phyloP scores from a whole-genome alignment of 257 asterid species.

The Solanum sparsipilum region DNA sequence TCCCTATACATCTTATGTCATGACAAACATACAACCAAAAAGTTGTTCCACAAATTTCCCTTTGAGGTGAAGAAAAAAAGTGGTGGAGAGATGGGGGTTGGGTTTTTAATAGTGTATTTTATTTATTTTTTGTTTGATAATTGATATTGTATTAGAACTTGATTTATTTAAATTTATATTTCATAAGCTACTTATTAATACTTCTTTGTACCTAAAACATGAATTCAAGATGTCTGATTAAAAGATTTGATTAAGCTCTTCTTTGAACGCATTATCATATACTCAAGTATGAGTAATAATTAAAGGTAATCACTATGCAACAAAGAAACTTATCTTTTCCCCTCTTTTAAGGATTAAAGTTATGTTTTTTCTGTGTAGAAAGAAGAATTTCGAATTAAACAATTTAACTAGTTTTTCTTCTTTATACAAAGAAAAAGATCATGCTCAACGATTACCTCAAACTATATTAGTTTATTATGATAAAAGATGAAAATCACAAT shows the following conservation, averaged over 20 bases:
- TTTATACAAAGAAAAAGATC: not conserved
- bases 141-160: not conserved
- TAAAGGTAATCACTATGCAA: not conserved
- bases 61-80: not conserved
- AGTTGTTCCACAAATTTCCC: constrained; percentile 3
- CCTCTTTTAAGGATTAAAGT: not conserved
- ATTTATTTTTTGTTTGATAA: not conserved
- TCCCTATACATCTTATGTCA: constrained; percentile 58
- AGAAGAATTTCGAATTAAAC: not conserved
- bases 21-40: constrained; percentile 37
- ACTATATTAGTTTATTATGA: not conserved
- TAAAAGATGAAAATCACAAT: not conserved
- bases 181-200: not conserved
- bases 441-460: not conserved
- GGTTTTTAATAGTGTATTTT: not conserved
- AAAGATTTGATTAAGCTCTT: not conserved
- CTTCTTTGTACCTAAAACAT: not conserved
- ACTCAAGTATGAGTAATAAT: not conserved
- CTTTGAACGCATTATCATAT: not conserved
- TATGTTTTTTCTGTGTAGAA: not conserved
- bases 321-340: not conserved
- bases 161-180: not conserved
- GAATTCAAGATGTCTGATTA: not conserved
- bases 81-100: not conserved
- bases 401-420: not conserved